Base-by-base conservation (phyloP, 2,329 filamentous ascomycete genomes). In the Grosmannia huntii region DNA sequence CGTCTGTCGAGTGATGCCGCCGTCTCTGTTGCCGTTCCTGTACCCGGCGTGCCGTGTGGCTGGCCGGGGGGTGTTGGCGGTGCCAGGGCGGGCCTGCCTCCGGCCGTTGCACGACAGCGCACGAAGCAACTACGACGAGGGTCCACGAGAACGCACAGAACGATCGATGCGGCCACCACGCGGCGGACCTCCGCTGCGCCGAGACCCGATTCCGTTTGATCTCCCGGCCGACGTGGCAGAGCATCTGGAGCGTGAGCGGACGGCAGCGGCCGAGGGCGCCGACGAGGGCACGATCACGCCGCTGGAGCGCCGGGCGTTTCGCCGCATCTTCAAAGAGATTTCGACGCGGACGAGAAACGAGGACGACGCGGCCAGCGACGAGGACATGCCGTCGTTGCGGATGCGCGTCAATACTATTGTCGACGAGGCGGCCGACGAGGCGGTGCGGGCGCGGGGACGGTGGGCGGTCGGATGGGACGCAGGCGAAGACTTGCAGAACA, bases 11-110 rank as follows among this genome's bases (percentile, higher is more conserved):
- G 27, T n/a, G 25, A 81, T 81, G 74, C 68, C 74, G 16, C 71
- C 74, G n/a, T 49, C 46, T 2, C 77, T 83, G 16, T 71, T 84
- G 5, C 83, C 85, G 0, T 90, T 90, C 59, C 75, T 90, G 7
- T 90, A 89, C 66, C 84, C 87, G 63, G 90, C 87, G 5, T 74
- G 78, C 6, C 74, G 78, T 60, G 89, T 86, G 0, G 76, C 86
- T 36, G 71, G 74, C 59, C 69, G 71, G 63, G 66, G 71, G 36
- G 65, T 64, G 44, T 64, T 64, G 61, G 65, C 55, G 1, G 58
- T 56, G 19, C 33, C 57, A 21, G 61, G 64, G 27, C 62, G 68
- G 25, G 66, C 66, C 4, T 65, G 65, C 38, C 62, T 68, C 12
- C 67, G 66, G 46, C 56, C 67, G 63, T 53, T 63, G 59, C 60